Percentiles rank a stretch among this genome's conserved stretches.
These are phyloP conservation scores for Clitopilus passeckerianus DNA, from an alignment of 768 basidiomycete genomes.

Conservation along the genomic window DNA sequence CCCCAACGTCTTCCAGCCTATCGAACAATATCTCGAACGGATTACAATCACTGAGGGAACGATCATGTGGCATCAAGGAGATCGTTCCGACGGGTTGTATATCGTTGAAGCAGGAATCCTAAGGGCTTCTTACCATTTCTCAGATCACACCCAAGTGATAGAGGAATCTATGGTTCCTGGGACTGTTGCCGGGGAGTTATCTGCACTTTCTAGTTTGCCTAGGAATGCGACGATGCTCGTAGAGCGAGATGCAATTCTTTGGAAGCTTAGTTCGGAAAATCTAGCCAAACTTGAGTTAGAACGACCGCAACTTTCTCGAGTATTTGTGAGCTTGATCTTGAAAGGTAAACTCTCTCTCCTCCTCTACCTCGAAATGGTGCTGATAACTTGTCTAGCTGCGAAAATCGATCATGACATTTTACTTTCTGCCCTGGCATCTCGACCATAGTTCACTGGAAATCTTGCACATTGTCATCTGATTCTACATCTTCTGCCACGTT, in stretches of 20 bases:
- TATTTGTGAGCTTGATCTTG: slow-evolving; percentile 63
- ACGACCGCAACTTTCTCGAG: slow-evolving; percentile 58
- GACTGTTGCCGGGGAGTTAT: slow-evolving; percentile 87
- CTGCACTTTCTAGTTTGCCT: slow-evolving; percentile 71
- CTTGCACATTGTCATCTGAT: neutral
- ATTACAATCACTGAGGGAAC: slow-evolving; percentile 49
- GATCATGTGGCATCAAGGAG: slow-evolving; percentile 75
- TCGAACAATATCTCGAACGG: slow-evolving; percentile 70
- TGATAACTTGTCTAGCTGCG: slow-evolving; percentile 9
- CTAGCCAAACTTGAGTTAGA: slow-evolving; percentile 64
- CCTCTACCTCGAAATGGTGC: neutral
- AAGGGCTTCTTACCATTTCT: slow-evolving; percentile 77
- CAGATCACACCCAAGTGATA: slow-evolving; percentile 57
- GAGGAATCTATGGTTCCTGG: slow-evolving; percentile 94
- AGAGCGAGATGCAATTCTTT: slow-evolving; percentile 73
- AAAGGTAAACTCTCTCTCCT: slow-evolving; percentile 44
- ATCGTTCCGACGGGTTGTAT: slow-evolving; percentile 78
- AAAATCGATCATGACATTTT: slow-evolving; percentile 18
- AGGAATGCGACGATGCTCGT: slow-evolving; percentile 86
- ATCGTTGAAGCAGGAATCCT: slow-evolving; percentile 86
- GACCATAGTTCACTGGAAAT: slow-evolving; percentile 6
- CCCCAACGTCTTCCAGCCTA: slow-evolving; percentile 50
- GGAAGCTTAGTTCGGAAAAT: slow-evolving; percentile 65
- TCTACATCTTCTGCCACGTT: neutral
- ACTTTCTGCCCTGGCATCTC: slow-evolving; percentile 14